Evolutionary conservation across 495 filamentous ascomycete genomes (phyloP).

Genomic region (Aspergillus hancockii): DNA sequence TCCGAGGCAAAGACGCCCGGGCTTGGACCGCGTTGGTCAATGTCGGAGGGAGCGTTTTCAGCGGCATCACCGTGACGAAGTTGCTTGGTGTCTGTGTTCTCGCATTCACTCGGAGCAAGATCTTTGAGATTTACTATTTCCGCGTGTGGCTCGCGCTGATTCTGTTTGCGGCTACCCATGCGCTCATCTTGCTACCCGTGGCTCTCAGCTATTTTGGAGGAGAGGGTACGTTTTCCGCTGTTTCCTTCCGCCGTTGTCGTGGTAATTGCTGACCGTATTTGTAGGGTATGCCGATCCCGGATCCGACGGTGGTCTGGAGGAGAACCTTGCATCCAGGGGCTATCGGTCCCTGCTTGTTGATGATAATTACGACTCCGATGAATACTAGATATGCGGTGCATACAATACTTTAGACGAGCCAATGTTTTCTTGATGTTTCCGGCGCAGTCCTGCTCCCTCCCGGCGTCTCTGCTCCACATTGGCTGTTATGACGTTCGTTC

Average conservation of each 20-base stretch:
- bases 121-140: slow-evolving; percentile 99
- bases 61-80: slow-evolving; percentile 95
- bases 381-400: slow-evolving; percentile 37
- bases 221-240: slow-evolving; percentile 54
- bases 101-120: slow-evolving; percentile 94
- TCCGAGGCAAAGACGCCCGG: slow-evolving; percentile 76
- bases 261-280: slow-evolving; percentile 13
- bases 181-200: slow-evolving; percentile 89
- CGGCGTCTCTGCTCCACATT: background rate
- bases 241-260: background rate
- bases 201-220: slow-evolving; percentile 85
- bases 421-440: background rate
- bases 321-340: slow-evolving; percentile 65
- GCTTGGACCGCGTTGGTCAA: slow-evolving; percentile 92
- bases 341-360: slow-evolving; percentile 53
- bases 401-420: slow-evolving; percentile 3
- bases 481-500: background rate
- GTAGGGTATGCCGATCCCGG: slow-evolving; percentile 82
- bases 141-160: slow-evolving; percentile 92
- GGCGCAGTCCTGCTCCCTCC: background rate
- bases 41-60: slow-evolving; percentile 91
- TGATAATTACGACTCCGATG: slow-evolving; percentile 54
- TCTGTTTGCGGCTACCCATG: slow-evolving; percentile 82
- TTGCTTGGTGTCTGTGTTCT: slow-evolving; percentile 88
- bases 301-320: slow-evolving; percentile 78